phyloP scores from a whole-genome alignment of 495 filamentous ascomycete genomes.

The Immersiella caudata region DNA sequence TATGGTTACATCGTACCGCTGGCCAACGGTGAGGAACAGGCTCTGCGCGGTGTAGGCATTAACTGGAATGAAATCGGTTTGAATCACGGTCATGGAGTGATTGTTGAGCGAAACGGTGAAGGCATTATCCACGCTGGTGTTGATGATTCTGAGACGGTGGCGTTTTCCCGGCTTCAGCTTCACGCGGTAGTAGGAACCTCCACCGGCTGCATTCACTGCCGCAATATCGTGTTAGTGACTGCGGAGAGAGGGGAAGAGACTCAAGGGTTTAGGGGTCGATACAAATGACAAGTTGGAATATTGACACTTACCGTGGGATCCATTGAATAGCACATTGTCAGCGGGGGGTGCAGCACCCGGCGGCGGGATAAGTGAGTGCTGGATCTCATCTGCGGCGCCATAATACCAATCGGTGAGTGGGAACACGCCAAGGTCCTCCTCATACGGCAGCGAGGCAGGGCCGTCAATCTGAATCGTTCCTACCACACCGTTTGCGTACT shows the following conservation, averaged over 20 bases:
- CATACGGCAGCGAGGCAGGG: constrained; percentile 55
- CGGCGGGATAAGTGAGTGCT: constrained; percentile 10
- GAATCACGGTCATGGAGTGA: constrained; percentile 49
- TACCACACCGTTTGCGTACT: constrained; percentile 56
- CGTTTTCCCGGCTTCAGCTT: constrained; percentile 40
- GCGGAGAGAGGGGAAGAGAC: too few relatives aligned
- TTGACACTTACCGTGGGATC: background rate
- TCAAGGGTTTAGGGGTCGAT: too few relatives aligned
- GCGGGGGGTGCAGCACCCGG: constrained; percentile 21
- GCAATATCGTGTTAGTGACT: constrained; percentile 20
- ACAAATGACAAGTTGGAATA: constrained; percentile 25
- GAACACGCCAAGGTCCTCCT: constrained; percentile 60
- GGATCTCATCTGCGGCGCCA: constrained; percentile 34
- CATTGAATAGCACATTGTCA: constrained; percentile 33
- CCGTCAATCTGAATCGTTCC: constrained; percentile 63
- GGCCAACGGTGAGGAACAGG: constrained; percentile 60
- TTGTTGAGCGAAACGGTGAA: constrained; percentile 39
- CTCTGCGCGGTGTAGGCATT: constrained; percentile 42
- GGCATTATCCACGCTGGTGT: constrained; percentile 46
- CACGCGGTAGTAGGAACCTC: constrained; percentile 28
- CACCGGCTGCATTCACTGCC: constrained; percentile 33
- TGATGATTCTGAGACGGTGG: constrained; percentile 55
- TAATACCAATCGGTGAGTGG: constrained; percentile 53
- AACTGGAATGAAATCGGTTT: constrained; percentile 48
- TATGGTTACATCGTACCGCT: constrained; percentile 68